Conservation (phyloP, 192 early-diverging fungal species). For the Entomortierella parvispora region DNA sequence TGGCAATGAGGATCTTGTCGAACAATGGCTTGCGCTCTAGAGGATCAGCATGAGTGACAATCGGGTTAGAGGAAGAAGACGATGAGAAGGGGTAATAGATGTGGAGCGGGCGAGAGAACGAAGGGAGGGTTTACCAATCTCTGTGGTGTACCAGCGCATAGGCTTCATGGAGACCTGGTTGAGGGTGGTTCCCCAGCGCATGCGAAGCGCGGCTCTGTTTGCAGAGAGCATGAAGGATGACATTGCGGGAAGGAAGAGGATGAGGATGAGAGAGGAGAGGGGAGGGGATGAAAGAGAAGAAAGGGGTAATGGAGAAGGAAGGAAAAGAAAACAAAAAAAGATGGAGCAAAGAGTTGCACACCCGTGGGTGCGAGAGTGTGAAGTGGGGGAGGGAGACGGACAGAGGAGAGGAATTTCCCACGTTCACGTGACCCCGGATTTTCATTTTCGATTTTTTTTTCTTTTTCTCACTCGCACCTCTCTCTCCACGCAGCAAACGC, state of each 20-base stretch:
- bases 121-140: conserved; percentile 48
- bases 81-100: conserved; percentile 1
- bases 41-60: neutral
- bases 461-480: neutral
- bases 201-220: conserved; percentile 50
- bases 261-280: neutral
- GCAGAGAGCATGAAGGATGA: conserved; percentile 49
- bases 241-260: conserved; percentile 24
- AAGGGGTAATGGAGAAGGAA: conserved; percentile 10
- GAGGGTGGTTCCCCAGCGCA: conserved; percentile 53
- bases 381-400: conserved; percentile 5
- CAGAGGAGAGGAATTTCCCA: conserved; percentile 7
- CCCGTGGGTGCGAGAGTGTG: neutral
- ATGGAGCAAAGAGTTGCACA: neutral
- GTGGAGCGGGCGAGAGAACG: neutral
- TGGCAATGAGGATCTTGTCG: conserved; percentile 97
- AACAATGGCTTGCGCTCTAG: conserved; percentile 81
- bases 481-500: neutral
- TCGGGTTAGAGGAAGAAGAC: no score
- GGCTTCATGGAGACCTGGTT: conserved; percentile 50
- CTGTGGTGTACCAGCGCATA: conserved; percentile 56
- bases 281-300: neutral
- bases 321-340: conserved; percentile 4
- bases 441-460: neutral
- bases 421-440: neutral